A percentile compares a stretch with the other conserved stretches of the same genome.
Conservation (phyloP, 1,139 yeast species). For the Kurtzmaniella quercitrusa region DNA sequence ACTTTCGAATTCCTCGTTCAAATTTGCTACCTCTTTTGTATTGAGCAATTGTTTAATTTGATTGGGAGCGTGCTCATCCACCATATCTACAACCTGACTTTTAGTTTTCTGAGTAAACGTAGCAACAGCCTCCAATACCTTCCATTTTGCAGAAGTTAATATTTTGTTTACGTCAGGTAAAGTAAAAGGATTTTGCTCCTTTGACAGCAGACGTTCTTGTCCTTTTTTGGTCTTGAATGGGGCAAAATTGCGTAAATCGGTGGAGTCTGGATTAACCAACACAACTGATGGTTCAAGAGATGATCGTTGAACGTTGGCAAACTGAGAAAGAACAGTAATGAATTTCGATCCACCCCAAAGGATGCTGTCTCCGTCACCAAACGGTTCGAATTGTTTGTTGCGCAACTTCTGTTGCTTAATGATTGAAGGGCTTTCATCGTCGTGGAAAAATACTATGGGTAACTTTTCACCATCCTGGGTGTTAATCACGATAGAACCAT, state of each 20-base stretch:
- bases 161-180: constrained; percentile 44
- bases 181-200: constrained; percentile 19
- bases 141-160: constrained; percentile 78
- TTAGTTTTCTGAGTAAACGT: constrained; percentile 70
- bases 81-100: constrained; percentile 52
- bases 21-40: constrained; percentile 74
- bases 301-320: constrained; percentile 63
- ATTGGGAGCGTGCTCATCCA: constrained; percentile 64
- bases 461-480: constrained; percentile 64
- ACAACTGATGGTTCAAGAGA: constrained; percentile 68
- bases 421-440: constrained; percentile 78
- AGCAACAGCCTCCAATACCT: constrained; percentile 78
- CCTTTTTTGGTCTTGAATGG: constrained; percentile 43
- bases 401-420: constrained; percentile 53
- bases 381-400: constrained; percentile 70
- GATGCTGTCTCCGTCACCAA: constrained; percentile 55
- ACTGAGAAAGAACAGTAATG: constrained; percentile 46
- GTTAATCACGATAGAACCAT: constrained; percentile 77
- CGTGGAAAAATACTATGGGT: constrained; percentile 90
- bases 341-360: constrained; percentile 94
- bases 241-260: constrained; percentile 73
- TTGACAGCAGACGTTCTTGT: constrained; percentile 15
- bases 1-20: constrained; percentile 89
- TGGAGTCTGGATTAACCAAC: constrained; percentile 75
- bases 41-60: constrained; percentile 60